Evolutionary conservation across 768 basidiomycete species (phyloP).

Genomic region (Dioszegia crocea): DNA sequence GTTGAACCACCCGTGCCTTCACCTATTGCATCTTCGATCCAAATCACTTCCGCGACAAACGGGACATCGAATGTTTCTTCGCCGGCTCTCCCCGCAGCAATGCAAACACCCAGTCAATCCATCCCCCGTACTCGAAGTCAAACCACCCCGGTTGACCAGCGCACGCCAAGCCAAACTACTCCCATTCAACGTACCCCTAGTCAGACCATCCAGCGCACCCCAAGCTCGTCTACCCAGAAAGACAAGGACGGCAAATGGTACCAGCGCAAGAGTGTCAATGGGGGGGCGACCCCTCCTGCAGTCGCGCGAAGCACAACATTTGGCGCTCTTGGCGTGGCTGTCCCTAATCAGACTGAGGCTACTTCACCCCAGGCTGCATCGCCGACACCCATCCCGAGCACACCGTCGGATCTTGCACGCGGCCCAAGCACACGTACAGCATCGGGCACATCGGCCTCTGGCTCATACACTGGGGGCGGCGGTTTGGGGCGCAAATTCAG

Average conservation of each 20-base stretch:
- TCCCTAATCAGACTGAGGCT: too few species aligned
- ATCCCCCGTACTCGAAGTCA: too few species aligned
- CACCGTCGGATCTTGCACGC: too few species aligned
- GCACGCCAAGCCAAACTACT: too few species aligned
- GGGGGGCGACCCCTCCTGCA: background rate
- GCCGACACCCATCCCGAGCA: too few species aligned
- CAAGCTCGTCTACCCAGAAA: background rate
- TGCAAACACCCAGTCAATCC: too few species aligned
- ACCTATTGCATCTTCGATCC: background rate
- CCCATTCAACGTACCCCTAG: constrained; percentile 1
- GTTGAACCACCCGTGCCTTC: background rate
- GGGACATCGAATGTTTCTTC: too few species aligned
- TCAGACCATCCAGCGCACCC: background rate
- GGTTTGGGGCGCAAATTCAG: constrained; percentile 25
- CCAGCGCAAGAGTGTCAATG: constrained; percentile 4
- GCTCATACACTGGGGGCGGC: constrained; percentile 26
- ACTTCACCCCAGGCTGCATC: too few species aligned
- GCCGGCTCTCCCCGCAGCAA: too few species aligned
- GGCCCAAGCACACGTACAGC: background rate
- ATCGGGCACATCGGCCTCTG: background rate
- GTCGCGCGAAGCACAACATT: background rate
- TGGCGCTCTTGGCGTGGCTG: too few species aligned
- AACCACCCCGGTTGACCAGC: background rate
- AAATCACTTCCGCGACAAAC: background rate
- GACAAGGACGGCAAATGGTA: constrained; percentile 13